These are phyloP conservation scores for Boletus speciosus DNA, from an alignment of 768 basidiomycete species.

Conservation along the genomic window DNA sequence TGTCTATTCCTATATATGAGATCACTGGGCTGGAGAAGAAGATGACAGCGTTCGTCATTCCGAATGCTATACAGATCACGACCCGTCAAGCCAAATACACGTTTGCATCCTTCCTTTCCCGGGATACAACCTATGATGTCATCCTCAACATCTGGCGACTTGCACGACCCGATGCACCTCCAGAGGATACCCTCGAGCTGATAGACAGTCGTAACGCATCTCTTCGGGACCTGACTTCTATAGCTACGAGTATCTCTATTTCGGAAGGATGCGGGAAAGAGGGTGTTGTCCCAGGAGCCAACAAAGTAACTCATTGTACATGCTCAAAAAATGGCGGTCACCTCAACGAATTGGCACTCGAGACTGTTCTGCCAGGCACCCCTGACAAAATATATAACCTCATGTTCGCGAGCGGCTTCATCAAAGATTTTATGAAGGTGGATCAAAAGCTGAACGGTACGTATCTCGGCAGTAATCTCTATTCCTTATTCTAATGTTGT, in stretches of 20 bases:
- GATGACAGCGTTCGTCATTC: slow-evolving; percentile 97
- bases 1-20: slow-evolving; percentile 85
- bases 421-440: slow-evolving; percentile 89
- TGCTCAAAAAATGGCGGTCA: slow-evolving; percentile 73
- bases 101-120: slow-evolving; percentile 93
- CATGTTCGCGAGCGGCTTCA: slow-evolving; percentile 93
- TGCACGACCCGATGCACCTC: slow-evolving; percentile 79
- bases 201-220: slow-evolving; percentile 16
- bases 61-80: slow-evolving; percentile 90
- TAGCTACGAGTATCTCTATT: slow-evolving; percentile 15
- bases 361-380: slow-evolving; percentile 78
- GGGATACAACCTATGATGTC: slow-evolving; percentile 95
- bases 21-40: slow-evolving; percentile 87
- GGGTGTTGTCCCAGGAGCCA: slow-evolving; percentile 13
- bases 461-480: slow-evolving; percentile 19
- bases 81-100: slow-evolving; percentile 84
- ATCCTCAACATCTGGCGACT: slow-evolving; percentile 95
- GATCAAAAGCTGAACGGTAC: slow-evolving; percentile 85
- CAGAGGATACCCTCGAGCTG: slow-evolving; percentile 45
- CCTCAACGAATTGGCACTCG: slow-evolving; percentile 69
- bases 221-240: slow-evolving; percentile 17
- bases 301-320: slow-evolving; percentile 66
- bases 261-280: slow-evolving; percentile 16
- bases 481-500: neutral
- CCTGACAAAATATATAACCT: slow-evolving; percentile 95